Base-by-base conservation (phyloP, 1,284 basidiomycete genomes). In the Gomphus bonarii region DNA sequence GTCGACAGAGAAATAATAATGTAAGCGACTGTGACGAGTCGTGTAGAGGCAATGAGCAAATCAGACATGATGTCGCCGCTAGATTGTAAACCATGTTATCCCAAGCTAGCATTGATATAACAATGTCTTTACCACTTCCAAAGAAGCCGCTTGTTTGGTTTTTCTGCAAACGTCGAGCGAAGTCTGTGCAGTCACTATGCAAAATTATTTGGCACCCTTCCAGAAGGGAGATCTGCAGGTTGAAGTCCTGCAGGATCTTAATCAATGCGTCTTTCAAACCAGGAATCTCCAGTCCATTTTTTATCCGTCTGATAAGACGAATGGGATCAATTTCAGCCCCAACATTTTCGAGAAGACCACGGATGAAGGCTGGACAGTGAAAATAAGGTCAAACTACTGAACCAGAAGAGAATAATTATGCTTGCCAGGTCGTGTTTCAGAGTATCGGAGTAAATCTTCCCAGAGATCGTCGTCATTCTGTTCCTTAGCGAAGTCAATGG, bases 401-500 rank as follows among this genome's bases (percentile, higher is more conserved):
- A 14, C 10, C 28, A 25, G n/a, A 43, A 11, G 36, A 43, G 35
- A 1, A 30, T 28, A 42, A 25, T 18, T 11, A 20, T 20, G 68
- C 78, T 55, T 59, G 91, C 89, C 72, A 43, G 95, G 97, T 59
- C 91, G 77, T 16, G 91, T 93, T 70, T 98, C 95, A 0, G 95
- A 95, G 66, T 99, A 98, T 59, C 79, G 82, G 20, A 99, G 74
- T 11, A 99, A 77, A 68, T 97, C 94, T 66, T 98, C 95, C 97
- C 97, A 99, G 0, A 99, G 81, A 68, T 99, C 97, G 62, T 94
- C 86, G 64, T 99, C 97, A 59, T 88, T 88, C 69, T 98, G 95
- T 68, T 98, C 95, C 66, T 95, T 95, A 0, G 95, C 95, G 67
- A 99, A 99, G 60, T 97, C 95, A 64, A 99, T 98, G 0, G 95